phyloP scores from a whole-genome alignment of 1,284 basidiomycete species.

The Fomitopsis palustris region DNA sequence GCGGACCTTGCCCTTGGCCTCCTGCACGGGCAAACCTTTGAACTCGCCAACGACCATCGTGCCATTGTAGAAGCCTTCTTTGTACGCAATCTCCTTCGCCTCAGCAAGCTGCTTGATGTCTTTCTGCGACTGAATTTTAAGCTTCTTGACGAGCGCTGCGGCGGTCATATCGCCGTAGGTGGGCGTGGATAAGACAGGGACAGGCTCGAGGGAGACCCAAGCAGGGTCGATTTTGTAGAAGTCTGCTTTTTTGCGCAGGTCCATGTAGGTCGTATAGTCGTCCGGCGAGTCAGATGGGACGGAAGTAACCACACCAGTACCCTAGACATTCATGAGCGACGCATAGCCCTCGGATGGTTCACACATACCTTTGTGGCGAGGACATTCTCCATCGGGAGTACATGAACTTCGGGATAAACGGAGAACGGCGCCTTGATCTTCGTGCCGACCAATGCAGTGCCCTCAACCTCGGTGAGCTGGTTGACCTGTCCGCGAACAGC shows the following conservation, averaged over 20 bases:
- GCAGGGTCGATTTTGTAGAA: slow-evolving; percentile 94
- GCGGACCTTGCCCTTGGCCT: slow-evolving; percentile 89
- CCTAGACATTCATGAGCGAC: slow-evolving; percentile 38
- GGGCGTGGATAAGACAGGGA: slow-evolving; percentile 87
- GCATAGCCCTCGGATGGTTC: background rate
- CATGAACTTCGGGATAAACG: slow-evolving; percentile 85
- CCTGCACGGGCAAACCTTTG: slow-evolving; percentile 84
- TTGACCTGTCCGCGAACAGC: slow-evolving; percentile 68
- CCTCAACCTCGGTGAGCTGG: slow-evolving; percentile 76
- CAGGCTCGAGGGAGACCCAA: slow-evolving; percentile 85
- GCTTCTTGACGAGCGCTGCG: slow-evolving; percentile 80
- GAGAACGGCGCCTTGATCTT: slow-evolving; percentile 89
- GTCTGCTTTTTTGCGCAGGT: slow-evolving; percentile 95
- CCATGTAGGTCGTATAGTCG: slow-evolving; percentile 89
- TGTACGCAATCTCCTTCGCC: slow-evolving; percentile 98
- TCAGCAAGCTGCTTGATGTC: slow-evolving; percentile 91
- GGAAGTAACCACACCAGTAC: slow-evolving; percentile 98
- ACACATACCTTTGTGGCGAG: slow-evolving; percentile 79
- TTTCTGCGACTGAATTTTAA: slow-evolving; percentile 97
- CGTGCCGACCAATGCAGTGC: slow-evolving; percentile 82
- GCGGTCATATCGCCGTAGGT: slow-evolving; percentile 93
- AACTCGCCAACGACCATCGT: slow-evolving; percentile 89
- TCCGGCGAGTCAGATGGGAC: slow-evolving; percentile 99
- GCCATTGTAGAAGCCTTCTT: slow-evolving; percentile 96
- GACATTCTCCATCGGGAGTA: slow-evolving; percentile 97